Base-by-base conservation (phyloP, 257 asterid genomes). In the Mentha longifolia region DNA sequence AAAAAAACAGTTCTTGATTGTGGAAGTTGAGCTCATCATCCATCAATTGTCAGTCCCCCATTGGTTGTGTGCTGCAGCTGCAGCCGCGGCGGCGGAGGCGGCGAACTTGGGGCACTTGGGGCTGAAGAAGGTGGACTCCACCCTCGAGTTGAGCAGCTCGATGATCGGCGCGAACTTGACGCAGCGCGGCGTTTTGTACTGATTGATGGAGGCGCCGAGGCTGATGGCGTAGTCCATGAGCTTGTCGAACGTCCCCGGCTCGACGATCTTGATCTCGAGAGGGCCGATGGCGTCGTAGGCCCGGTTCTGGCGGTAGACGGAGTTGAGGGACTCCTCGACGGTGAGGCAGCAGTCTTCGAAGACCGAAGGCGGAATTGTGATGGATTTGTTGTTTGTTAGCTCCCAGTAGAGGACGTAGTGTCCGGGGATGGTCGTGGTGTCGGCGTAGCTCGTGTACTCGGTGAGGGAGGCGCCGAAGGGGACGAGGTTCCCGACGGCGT, bases 351-450 rank as follows among this genome's bases (percentile, higher is more conserved):
- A 92, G 66, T 92, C 96, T 28, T 92, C 97, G 47, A 83, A 87
- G 0, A 89, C 89, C 0, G 98, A 93, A 0, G 98, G 97, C 0
- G 96, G 98, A 49, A 90, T 77, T 3, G 81, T 85, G 61, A 86
- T 79, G 0, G 91, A 66, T 0, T 87, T 88, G 49, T 70, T 83
- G 1, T 74, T 78, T 37, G 39, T 78, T 0, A 93, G 91, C 76
- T 93, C 98, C 98, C 96, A 92, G 80, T 77, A 92, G 7, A 92
- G 79, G 3, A 90, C 98, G 66, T 92, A 92, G 67, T 88, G 98
- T 2, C 97, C 98, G 0, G 98, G 98, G 22, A 86, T 79, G 9
- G 86, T 65, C 0, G 71, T 8, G 8, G 96, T 84, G 67, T 93
- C 93, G 1, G 95, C 98, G 52, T 85, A 89, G 81, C 98, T 87